Conservation (phyloP, 148 eudicot species). For the Simmondsia chinensis region DNA sequence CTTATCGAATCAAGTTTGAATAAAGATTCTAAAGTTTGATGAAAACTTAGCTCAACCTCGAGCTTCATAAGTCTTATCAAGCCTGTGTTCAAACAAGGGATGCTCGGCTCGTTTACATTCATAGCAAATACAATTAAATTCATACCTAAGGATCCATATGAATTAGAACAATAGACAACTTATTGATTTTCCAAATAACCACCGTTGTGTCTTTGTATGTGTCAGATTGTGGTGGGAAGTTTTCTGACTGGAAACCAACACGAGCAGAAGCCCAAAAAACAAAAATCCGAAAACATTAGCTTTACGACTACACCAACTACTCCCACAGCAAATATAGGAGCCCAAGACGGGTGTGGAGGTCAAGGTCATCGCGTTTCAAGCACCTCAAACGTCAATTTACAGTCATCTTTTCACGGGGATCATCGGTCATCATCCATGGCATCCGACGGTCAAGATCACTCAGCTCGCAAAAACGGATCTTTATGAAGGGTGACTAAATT, state of each 20-base stretch:
- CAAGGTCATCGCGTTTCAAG: slow-evolving; percentile 20
- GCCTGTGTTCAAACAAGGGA: too few relatives aligned
- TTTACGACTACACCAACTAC: slow-evolving; percentile 32
- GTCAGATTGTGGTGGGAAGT: slow-evolving; percentile 89
- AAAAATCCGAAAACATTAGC: slow-evolving; percentile 32
- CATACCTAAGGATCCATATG: too few relatives aligned
- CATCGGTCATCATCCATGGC: slow-evolving; percentile 39
- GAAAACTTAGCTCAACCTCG: too few relatives aligned
- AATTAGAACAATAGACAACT: too few relatives aligned
- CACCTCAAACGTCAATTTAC: slow-evolving; percentile 18
- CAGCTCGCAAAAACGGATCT: slow-evolving; percentile 41
- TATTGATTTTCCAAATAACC: too few relatives aligned
- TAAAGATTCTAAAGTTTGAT: too few relatives aligned
- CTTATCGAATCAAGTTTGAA: too few relatives aligned
- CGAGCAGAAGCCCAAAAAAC: slow-evolving; percentile 76
- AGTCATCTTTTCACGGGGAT: slow-evolving; percentile 49
- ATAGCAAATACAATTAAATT: too few relatives aligned
- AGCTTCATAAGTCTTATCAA: too few relatives aligned
- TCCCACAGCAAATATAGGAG: slow-evolving; percentile 32
- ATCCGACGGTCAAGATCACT: slow-evolving; percentile 37
- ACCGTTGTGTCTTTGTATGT: background rate
- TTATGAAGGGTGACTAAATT: slow-evolving; percentile 10
- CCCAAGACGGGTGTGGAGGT: slow-evolving; percentile 36
- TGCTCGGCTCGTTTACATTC: too few relatives aligned
- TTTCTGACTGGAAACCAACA: slow-evolving; percentile 80